Conservation (phyloP, 495 filamentous ascomycete genomes). For the Diplogelasinospora grovesii region DNA sequence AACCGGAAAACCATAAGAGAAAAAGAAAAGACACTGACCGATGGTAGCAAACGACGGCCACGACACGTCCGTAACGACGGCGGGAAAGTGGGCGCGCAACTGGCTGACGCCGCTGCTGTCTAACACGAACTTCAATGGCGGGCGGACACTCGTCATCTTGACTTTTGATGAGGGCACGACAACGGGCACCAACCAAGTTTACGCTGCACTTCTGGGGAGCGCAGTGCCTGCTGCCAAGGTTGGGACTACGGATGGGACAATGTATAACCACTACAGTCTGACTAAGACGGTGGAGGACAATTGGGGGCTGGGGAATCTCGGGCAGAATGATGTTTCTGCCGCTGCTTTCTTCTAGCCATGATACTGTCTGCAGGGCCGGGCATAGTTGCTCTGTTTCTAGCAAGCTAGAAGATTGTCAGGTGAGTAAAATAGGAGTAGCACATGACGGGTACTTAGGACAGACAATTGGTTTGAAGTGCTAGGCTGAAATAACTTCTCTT, state of each 20-base stretch:
- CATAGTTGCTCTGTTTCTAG: no score
- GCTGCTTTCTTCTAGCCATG: conserved; percentile 21
- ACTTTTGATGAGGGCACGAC: conserved; percentile 65
- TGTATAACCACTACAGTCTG: conserved; percentile 66
- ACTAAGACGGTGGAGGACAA: conserved; percentile 62
- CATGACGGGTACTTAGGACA: no score
- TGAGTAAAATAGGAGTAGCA: no score
- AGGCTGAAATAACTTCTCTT: no score
- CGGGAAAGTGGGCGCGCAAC: conserved; percentile 50
- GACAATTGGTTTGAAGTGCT: no score
- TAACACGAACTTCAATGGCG: conserved; percentile 55
- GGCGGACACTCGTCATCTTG: conserved; percentile 61
- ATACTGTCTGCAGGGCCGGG: no score
- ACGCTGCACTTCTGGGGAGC: conserved; percentile 58
- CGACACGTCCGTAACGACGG: conserved; percentile 56
- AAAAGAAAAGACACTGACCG: not conserved
- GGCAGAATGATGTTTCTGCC: conserved; percentile 20
- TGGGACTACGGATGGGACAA: conserved; percentile 56
- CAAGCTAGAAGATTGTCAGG: no score
- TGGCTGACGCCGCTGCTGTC: conserved; percentile 58
- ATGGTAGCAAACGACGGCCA: conserved; percentile 48
- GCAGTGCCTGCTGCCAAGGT: conserved; percentile 53
- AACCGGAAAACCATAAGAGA: no score
- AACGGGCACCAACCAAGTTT: conserved; percentile 48
- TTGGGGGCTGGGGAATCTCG: conserved; percentile 41